A percentile compares a stretch with the other conserved stretches of the same genome.
Evolutionary conservation across 305 asterid species (phyloP).

Genomic region (Fraxinus latifolia): DNA sequence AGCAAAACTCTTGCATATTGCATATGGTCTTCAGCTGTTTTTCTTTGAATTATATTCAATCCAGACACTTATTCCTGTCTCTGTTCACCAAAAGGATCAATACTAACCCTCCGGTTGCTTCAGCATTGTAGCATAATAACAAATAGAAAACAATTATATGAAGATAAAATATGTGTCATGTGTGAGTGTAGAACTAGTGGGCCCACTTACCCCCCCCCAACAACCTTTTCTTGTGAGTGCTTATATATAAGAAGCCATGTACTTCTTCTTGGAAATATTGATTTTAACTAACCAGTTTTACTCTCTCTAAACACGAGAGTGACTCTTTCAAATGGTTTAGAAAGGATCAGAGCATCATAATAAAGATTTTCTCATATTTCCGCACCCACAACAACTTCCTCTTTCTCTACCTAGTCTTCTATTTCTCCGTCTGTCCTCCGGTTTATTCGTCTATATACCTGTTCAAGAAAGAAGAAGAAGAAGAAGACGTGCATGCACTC

Average conservation of each 20-base stretch:
- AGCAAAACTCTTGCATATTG: neutral
- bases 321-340: conserved; percentile 15
- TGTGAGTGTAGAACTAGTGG: neutral
- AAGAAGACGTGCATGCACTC: neutral
- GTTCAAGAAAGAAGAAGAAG: neutral
- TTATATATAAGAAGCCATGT: conserved; percentile 17
- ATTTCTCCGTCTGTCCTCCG: neutral
- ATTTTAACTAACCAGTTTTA: neutral
- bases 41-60: neutral
- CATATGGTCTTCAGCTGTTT: neutral
- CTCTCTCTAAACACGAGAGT: neutral
- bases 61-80: neutral
- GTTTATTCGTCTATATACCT: neutral
- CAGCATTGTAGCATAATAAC: neutral
- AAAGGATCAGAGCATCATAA: neutral
- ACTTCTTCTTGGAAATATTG: neutral
- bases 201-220: neutral
- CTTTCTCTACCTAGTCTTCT: neutral
- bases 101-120: neutral
- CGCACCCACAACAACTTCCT: conserved; percentile 7
- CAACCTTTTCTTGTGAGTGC: neutral
- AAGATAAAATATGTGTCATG: neutral
- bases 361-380: neutral
- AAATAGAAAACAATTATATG: too few relatives aligned
- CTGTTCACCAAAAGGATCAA: neutral